Base-by-base conservation (phyloP, 441 rosid genomes). In the Pelargonium australe region DNA sequence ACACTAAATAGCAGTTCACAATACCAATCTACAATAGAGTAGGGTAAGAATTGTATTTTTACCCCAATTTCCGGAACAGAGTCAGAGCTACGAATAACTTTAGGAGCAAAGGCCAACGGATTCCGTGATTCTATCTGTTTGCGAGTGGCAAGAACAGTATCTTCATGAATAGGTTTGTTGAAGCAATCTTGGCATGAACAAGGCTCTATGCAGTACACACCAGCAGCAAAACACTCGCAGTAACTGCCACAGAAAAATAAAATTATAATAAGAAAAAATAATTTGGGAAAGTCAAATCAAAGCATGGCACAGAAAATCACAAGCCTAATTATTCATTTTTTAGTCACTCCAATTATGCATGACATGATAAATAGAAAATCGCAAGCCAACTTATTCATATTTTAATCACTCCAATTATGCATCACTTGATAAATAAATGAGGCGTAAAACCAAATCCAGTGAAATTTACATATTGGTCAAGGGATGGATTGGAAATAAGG, bases 221-320 rank as follows among this genome's bases (percentile, higher is more conserved):
- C 98, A 73, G 98, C 98, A 81, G 98, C 99, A 83, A 95, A 95
- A 74, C 99, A 95, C 85, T 95, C 99, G 71, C 99, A 95, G 72
- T 95, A 95, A 74, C 99, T 95, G 82, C 85, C 71, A 72, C 7
- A 73, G 2, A 25, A 25, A 25, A 25, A 25, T 25, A 25, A 25
- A 25, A 25, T 25, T 25, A 25, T 25, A 25, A 2, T 25, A 25
- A 25, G 40, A 67, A 60, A 55, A 16, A 16, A 23, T 11, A 55
- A 55, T 55, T 55, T 11, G 7, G 62, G 25, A 55, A 55, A 16
- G 62, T 16, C 11, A 16, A 16, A 17, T 17, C 25, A 55, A 2
- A 49, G 7, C 16, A 49, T 49, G 57, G 57, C 11, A 49, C 57
- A 55, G 7, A 55, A 55, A 23, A 55, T 17, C 62, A 55, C 62